Conservation (phyloP, 2,329 filamentous ascomycete species). For the Fusarium liriodendri region DNA sequence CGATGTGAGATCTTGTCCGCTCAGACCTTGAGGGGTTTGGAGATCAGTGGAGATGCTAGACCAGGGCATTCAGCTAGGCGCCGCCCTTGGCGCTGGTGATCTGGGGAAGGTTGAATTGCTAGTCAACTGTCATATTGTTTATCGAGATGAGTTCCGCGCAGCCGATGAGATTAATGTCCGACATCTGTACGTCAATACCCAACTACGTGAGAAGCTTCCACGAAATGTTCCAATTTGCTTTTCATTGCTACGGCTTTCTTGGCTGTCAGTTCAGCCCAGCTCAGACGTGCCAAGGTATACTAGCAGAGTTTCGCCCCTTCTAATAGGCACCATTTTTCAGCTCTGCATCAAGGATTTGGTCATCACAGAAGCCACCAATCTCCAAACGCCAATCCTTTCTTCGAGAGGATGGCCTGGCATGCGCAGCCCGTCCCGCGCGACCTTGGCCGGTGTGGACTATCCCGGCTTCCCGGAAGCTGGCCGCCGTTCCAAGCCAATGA, state of each 20-base stretch:
- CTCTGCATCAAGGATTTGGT: not conserved
- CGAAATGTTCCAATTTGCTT: not conserved
- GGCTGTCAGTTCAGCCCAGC: not conserved
- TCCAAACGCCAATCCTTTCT: not conserved
- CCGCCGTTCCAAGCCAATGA: constrained; percentile 3
- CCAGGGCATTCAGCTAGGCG: not conserved
- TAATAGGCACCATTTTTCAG: not conserved
- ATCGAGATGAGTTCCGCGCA: not conserved
- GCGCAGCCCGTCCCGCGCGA: not conserved
- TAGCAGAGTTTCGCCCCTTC: not conserved
- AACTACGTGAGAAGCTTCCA: not conserved
- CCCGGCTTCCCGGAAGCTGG: not conserved
- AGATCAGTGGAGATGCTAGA: not conserved
- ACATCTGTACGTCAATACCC: not conserved
- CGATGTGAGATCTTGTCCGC: not conserved
- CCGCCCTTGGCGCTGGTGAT: not conserved
- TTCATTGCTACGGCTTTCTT: not conserved
- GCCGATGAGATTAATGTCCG: not conserved
- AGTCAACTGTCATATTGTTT: not conserved
- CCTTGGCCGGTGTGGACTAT: not conserved
- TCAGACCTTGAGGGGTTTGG: not conserved
- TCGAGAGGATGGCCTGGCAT: not conserved
- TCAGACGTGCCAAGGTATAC: not conserved
- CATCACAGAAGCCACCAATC: not conserved
- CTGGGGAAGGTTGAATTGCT: not conserved